Conservation (phyloP, 1,284 basidiomycete species). For the Fomitopsis betulina region DNA sequence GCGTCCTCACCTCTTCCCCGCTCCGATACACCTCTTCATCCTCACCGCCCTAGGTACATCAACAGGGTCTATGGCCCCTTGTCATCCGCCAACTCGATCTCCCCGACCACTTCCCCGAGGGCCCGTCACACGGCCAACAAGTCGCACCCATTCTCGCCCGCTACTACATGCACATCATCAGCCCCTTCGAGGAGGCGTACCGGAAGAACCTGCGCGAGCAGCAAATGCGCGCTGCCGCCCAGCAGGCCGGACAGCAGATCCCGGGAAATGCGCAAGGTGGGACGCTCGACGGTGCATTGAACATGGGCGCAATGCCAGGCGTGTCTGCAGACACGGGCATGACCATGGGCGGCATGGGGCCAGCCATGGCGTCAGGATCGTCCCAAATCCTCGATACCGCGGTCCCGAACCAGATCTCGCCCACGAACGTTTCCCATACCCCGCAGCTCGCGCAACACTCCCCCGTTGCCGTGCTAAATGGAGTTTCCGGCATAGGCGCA, state of each 20-base stretch:
- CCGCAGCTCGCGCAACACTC: conserved; percentile 10
- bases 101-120: conserved; percentile 51
- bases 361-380: not conserved
- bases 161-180: conserved; percentile 56
- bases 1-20: conserved; percentile 16
- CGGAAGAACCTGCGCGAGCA: conserved; percentile 55
- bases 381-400: conserved; percentile 5
- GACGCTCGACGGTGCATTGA: conserved; percentile 14
- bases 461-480: not conserved
- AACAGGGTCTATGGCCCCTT: conserved; percentile 46
- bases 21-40: not conserved
- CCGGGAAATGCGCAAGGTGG: conserved; percentile 13
- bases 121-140: conserved; percentile 36
- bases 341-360: conserved; percentile 5
- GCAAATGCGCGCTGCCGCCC: conserved; percentile 40
- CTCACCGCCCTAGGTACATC: conserved; percentile 24
- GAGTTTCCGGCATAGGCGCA: conserved; percentile 4
- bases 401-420: conserved; percentile 1
- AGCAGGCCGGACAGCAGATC: conserved; percentile 22
- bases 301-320: conserved; percentile 26
- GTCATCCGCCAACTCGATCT: conserved; percentile 57
- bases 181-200: conserved; percentile 67
- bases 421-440: conserved; percentile 13
- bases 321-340: conserved; percentile 11
- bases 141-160: conserved; percentile 47